Conservation (phyloP, 108 stramenopile genomes). For the Epithemia pelagica region DNA sequence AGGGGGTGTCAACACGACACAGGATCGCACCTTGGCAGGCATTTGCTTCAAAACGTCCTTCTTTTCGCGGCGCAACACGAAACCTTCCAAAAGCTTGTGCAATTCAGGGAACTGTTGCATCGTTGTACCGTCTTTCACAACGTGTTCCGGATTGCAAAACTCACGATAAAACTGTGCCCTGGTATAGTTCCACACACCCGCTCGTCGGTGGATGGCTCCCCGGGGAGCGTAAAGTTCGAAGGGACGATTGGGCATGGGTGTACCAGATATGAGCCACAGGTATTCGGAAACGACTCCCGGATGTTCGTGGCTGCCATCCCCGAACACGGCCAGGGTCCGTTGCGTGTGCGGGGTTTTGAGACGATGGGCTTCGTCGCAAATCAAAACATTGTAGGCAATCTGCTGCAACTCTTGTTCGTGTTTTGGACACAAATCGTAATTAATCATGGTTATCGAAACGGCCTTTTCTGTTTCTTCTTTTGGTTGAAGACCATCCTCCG, state of each 20-base stretch:
- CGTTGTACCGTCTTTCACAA: not conserved
- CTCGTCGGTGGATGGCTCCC: conserved; percentile 7
- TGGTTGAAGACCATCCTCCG: no score
- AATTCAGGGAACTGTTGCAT: conserved; percentile 61
- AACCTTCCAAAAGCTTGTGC: conserved; percentile 80
- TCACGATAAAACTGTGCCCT: conserved; percentile 5
- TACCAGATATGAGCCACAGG: conserved; percentile 28
- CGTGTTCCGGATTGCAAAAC: no score
- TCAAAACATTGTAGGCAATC: conserved; percentile 17
- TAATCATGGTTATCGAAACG: not conserved
- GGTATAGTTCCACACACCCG: conserved; percentile 16
- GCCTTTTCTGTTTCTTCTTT: not conserved
- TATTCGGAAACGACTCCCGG: conserved; percentile 10
- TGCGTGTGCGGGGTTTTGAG: conserved; percentile 17
- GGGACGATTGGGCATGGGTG: conserved; percentile 22
- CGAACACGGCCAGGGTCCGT: conserved; percentile 22
- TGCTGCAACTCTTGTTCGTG: not conserved
- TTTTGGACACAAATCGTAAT: conserved; percentile 2
- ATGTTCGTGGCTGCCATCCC: not conserved
- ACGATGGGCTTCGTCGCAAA: conserved; percentile 31
- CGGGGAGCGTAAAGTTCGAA: conserved; percentile 21
- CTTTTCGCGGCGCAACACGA: conserved; percentile 96
- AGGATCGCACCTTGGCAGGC: conserved; percentile 68
- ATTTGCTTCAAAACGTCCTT: conserved; percentile 85
- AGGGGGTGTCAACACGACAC: conserved; percentile 10